Base-by-base conservation (phyloP, 2,329 filamentous ascomycete species). In the Parascedosporium putredinis region DNA sequence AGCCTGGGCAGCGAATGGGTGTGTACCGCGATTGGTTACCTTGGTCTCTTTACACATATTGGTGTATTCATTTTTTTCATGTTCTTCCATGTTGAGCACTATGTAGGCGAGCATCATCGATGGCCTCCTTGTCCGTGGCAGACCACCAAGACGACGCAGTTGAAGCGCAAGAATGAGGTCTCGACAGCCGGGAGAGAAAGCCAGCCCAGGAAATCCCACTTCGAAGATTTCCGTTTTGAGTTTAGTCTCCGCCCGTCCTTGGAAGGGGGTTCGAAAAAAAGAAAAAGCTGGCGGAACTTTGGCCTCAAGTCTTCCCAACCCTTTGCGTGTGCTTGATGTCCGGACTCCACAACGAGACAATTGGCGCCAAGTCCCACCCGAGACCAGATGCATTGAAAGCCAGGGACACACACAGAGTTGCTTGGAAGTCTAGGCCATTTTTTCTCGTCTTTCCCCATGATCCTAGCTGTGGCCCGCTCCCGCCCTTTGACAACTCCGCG, bases 281-380 rank as follows among this genome's bases (percentile, higher is more conserved):
- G n/a, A n/a, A n/a, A n/a, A n/a, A n/a, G n/a, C n/a, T n/a, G n/a
- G n/a, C n/a, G n/a, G n/a, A n/a, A n/a, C n/a, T n/a, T n/a, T n/a
- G n/a, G n/a, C 33, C 33, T 18, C 33, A 36, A 36, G 20, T 36
- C n/a, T 36, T 18, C 33, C 33, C 33, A 14, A 18, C n/a, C 27
- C 6, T 14, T 31, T 6, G 27, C 7, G 9, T 16, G 14, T 36
- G n/a, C 33, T 18, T 18, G 33, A 42, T 20, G 16, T 42, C 20
- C 38, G 38, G 38, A 42, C 38, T 20, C 38, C n/a, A n/a, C n/a
- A n/a, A 42, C 38, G 16, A 20, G 18, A 20, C 38, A 10, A 42
- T 20, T 20, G 38, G 38, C 20, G 38, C 38, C 38, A 42, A 42
- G 38, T 20, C 38, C 38, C 38, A 42, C 38, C 38, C 38, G 38